Percentiles rank a stretch among this genome's conserved stretches.
Conservation (phyloP, 2,329 filamentous ascomycete genomes). For the Rhytidhysteron rufulum region DNA sequence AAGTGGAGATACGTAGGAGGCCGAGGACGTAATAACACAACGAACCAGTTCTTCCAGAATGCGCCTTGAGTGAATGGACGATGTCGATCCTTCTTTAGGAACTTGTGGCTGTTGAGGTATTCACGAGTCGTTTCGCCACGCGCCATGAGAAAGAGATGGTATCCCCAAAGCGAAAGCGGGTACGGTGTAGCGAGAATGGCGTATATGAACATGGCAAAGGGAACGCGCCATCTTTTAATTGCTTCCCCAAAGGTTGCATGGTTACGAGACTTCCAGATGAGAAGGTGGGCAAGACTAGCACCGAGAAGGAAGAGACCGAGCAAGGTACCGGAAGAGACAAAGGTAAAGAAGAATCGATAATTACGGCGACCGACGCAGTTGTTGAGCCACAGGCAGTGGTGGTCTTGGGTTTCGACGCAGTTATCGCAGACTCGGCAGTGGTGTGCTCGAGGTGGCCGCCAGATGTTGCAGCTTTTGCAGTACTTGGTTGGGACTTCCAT, state of each 20-base stretch:
- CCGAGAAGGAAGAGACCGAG: conserved; percentile 72
- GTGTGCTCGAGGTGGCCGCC: conserved; percentile 91
- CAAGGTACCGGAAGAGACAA: conserved; percentile 75
- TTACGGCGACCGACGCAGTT: conserved; percentile 96
- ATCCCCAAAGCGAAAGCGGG: conserved; percentile 76
- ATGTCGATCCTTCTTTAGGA: conserved; percentile 85
- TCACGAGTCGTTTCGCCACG: conserved; percentile 93
- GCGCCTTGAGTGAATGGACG: conserved; percentile 81
- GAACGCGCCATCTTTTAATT: conserved; percentile 68
- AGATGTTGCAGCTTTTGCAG: conserved; percentile 96
- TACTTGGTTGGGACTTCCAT: conserved; percentile 99
- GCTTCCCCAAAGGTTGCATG: conserved; percentile 64
- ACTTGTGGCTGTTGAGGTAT: conserved; percentile 95
- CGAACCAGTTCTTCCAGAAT: conserved; percentile 71
- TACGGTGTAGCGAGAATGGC: conserved; percentile 72
- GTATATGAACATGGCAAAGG: conserved; percentile 87
- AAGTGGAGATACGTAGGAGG: conserved; percentile 87
- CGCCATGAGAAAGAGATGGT: conserved; percentile 87
- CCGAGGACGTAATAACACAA: conserved; percentile 77
- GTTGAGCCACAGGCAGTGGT: conserved; percentile 98
- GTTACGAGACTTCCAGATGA: conserved; percentile 65
- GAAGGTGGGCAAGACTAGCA: conserved; percentile 74
- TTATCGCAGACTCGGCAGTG: conserved; percentile 97
- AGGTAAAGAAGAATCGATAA: conserved; percentile 96
- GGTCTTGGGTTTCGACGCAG: conserved; percentile 94